Evolutionary conservation across 2,329 filamentous ascomycete genomes (phyloP).

Genomic region (Atkinsonella texensis): DNA sequence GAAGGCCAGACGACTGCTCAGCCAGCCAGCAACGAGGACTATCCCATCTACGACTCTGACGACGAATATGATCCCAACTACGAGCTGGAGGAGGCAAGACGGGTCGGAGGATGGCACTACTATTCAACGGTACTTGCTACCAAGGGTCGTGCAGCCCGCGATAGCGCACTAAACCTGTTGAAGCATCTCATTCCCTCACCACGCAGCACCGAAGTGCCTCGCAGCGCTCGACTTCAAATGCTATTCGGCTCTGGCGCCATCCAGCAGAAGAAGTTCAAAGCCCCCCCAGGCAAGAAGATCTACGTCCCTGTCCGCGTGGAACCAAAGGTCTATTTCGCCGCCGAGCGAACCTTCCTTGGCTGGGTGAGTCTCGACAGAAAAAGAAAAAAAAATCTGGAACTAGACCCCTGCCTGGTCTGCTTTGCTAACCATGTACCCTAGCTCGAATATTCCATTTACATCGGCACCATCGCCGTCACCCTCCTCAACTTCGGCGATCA

Average conservation of each 20-base stretch:
- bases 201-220: constrained; percentile 41
- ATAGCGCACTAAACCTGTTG: constrained; percentile 30
- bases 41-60: constrained; percentile 76
- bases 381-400: no score
- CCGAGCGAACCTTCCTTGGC: constrained; percentile 87
- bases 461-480: constrained; percentile 75
- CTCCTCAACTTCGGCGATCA: constrained; percentile 67
- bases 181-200: constrained; percentile 44
- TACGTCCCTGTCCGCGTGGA: constrained; percentile 93
- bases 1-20: constrained; percentile 70
- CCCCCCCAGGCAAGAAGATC: constrained; percentile 77
- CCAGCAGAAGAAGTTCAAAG: constrained; percentile 50
- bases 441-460: constrained; percentile 94
- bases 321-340: constrained; percentile 95
- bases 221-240: constrained; percentile 39
- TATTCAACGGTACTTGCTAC: constrained; percentile 45
- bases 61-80: constrained; percentile 69
- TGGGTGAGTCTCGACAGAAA: constrained; percentile 54
- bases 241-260: constrained; percentile 45
- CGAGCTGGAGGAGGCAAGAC: constrained; percentile 63
- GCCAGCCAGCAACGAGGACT: constrained; percentile 52
- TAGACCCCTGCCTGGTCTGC: no score
- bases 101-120: constrained; percentile 67
- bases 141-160: constrained; percentile 31
- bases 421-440: constrained; percentile 20